Base-by-base conservation (phyloP, 2,329 filamentous ascomycete species). In the Byssothecium circinans region DNA sequence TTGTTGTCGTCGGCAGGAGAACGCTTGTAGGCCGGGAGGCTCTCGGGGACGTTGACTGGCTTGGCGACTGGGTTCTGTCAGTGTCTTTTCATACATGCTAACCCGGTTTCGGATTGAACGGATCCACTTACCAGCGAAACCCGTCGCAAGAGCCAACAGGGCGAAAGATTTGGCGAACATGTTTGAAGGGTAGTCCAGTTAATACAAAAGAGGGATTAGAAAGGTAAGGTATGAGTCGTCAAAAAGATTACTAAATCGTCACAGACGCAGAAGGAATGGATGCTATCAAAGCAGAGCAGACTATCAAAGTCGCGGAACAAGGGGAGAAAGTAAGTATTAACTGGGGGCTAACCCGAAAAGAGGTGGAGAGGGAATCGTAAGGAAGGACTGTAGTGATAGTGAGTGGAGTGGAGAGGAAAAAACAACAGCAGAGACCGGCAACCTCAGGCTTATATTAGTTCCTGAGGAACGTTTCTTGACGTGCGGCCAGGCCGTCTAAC, bases 281-380 rank as follows among this genome's bases (percentile, higher is more conserved):
- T 47, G 54, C 46, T 49, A 25, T 36, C 15, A 29, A 20, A 49
- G 49, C 30, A 36, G n/a, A 36, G 60, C 61, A 56, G 63, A 69
- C 65, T 69, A 58, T 69, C 65, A 69, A 69, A 69, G 65, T 59
- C 64, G 60, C 60, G 34, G 35, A 5, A 51, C 43, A 53, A 53
- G 58, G 56, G 39, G 52, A 46, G 50, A 55, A 54, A 45, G 44
- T 20, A 41, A 46, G 51, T 57, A 67, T 65, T 64, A 67, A 60
- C 44, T 45, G 20, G 19, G 56, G 55, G 55, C 38, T 41, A 43
- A 48, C 56, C 45, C 42, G 43, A 35, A 47, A 53, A 49, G 47
- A 32, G 29, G 5, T 7, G 29, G 29, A 32, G 12, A 12, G 29
- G 14, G 25, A 52, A 55, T 37, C 4, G 36, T 12, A 33, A 18